Percentiles rank a stretch among this genome's conserved stretches.
Evolutionary conservation across 768 basidiomycete species (phyloP).

Genomic region (Hydnomerulius pinastri): DNA sequence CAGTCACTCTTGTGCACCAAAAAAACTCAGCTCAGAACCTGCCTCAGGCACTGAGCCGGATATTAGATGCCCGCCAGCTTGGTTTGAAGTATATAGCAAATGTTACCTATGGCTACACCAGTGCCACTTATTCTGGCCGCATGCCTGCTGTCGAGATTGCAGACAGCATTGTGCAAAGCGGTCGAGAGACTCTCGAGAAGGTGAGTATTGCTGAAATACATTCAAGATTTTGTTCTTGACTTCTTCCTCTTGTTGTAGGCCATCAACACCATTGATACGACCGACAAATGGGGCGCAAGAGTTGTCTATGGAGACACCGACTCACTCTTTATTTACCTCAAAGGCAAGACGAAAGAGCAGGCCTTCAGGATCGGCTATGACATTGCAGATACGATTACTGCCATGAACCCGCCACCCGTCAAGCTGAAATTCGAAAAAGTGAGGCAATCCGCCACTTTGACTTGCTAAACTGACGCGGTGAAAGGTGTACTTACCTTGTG

Average conservation of each 20-base stretch:
- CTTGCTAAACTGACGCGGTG: not conserved
- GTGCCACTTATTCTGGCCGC: constrained; percentile 90
- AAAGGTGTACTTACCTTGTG: constrained; percentile 92
- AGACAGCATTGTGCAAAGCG: constrained; percentile 96
- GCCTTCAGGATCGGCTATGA: constrained; percentile 93
- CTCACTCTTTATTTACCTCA: constrained; percentile 90
- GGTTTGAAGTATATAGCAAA: constrained; percentile 94
- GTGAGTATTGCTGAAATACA: constrained; percentile 38
- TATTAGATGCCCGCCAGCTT: constrained; percentile 90
- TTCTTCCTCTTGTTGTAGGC: constrained; percentile 53
- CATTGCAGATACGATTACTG: constrained; percentile 86
- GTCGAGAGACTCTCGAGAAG: constrained; percentile 94
- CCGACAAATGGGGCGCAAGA: constrained; percentile 83
- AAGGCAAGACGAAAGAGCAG: constrained; percentile 88
- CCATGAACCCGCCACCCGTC: constrained; percentile 84
- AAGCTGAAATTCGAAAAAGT: constrained; percentile 99
- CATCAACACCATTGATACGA: constrained; percentile 73
- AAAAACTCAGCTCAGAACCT: constrained; percentile 4
- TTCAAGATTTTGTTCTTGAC: not conserved
- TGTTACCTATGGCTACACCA: constrained; percentile 95
- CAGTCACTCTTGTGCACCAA: not conserved
- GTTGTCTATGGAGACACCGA: constrained; percentile 99
- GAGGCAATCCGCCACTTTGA: not conserved
- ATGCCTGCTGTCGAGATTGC: constrained; percentile 99
- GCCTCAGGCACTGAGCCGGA: constrained; percentile 63